phyloP scores from a whole-genome alignment of 2,329 filamentous ascomycete genomes.

The Ophidiomyces ophidiicola region DNA sequence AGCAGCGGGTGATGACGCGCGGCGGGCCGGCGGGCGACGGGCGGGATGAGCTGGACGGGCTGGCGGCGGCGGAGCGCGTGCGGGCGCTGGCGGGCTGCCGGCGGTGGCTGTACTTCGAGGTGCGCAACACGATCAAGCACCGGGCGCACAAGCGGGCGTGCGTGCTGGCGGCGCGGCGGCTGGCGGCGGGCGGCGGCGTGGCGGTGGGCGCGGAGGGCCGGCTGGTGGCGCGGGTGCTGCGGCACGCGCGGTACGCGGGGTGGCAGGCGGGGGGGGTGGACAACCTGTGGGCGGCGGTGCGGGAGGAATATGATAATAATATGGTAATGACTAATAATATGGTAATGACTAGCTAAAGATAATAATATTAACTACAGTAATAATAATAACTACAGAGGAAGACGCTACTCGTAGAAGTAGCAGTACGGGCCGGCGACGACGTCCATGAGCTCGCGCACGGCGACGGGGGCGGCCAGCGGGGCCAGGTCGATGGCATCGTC shows the following conservation, averaged over 20 bases:
- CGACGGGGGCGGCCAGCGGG: conserved; percentile 13
- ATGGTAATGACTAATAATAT: too few species aligned
- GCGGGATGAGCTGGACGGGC: conserved; percentile 1
- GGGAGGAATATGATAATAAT: too few species aligned
- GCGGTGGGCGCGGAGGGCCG: too few species aligned
- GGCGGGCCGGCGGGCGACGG: conserved; percentile 4
- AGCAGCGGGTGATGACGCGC: conserved; percentile 9
- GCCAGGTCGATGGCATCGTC: conserved; percentile 20
- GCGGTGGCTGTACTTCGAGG: conserved; percentile 9
- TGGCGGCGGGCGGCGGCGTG: too few species aligned
- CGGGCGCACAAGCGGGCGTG: conserved; percentile 9
- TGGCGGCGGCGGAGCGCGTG: conserved; percentile 2
- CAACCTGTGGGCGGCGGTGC: too few species aligned
- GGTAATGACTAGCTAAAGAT: too few species aligned
- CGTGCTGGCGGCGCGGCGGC: not conserved
- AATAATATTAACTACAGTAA: too few species aligned
- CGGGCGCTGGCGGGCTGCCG: conserved; percentile 2
- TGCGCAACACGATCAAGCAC: conserved; percentile 8
- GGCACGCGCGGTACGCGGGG: too few species aligned
- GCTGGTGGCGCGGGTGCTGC: too few species aligned
- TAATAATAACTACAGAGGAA: too few species aligned
- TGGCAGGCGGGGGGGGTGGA: too few species aligned
- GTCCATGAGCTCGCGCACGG: conserved; percentile 17
- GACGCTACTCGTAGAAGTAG: conserved; percentile 20
- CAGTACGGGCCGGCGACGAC: conserved; percentile 20